These are phyloP conservation scores for Kwoniella shandongensis DNA, from an alignment of 768 basidiomycete species.

Conservation along the genomic window DNA sequence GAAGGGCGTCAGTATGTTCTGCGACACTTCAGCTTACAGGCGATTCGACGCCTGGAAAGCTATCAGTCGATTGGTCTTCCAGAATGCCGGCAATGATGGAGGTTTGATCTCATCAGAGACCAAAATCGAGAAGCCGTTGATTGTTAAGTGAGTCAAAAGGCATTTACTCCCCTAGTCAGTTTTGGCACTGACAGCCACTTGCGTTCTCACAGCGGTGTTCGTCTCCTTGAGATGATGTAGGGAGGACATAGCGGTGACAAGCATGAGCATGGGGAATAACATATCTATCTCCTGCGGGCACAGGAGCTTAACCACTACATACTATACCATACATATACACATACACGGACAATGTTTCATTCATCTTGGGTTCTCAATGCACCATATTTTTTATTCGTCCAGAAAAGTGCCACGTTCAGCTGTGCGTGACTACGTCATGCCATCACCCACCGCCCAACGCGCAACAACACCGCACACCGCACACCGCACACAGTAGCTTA, in stretches of 20 bases:
- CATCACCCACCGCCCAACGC: slow-evolving; percentile 5
- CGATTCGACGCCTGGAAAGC: slow-evolving; percentile 12
- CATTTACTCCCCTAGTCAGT: too few relatives aligned
- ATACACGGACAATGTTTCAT: slow-evolving; percentile 3
- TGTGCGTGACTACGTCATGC: slow-evolving; percentile 18
- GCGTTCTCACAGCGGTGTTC: too few relatives aligned
- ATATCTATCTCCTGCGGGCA: too few relatives aligned
- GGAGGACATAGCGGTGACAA: too few relatives aligned
- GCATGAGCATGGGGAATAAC: too few relatives aligned
- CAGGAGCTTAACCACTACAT: not conserved
- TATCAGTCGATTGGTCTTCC: slow-evolving; percentile 5
- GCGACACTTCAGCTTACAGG: slow-evolving; percentile 10
- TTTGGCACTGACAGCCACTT: too few relatives aligned
- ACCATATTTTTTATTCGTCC: not conserved
- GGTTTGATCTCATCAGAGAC: too few relatives aligned
- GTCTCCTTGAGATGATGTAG: too few relatives aligned
- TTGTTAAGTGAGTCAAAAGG: too few relatives aligned
- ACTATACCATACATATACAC: not conserved
- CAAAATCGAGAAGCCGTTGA: too few relatives aligned
- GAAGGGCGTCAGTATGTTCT: slow-evolving; percentile 10
- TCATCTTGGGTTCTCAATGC: too few relatives aligned
- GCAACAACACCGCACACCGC: slow-evolving; percentile 1
- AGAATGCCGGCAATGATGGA: slow-evolving; percentile 2
- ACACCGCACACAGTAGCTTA: not conserved
- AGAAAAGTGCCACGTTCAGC: slow-evolving; percentile 19